phyloP scores from a whole-genome alignment of 2,329 filamentous ascomycete species.

The Exophiala alcalophila region DNA sequence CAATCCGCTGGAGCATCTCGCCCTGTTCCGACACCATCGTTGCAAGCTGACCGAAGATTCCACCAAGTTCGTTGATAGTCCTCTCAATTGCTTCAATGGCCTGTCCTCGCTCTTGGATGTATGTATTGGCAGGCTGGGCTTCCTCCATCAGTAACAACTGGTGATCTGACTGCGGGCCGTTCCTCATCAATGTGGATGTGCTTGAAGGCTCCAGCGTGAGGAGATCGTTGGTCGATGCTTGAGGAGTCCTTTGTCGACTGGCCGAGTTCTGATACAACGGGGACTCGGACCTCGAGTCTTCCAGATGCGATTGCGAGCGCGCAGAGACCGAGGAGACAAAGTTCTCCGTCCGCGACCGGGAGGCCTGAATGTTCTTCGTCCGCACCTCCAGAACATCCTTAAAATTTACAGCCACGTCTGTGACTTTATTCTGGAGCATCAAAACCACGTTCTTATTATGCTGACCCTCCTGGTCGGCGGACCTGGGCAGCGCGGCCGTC shows the following conservation, averaged over 20 bases:
- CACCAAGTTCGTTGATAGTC: constrained; percentile 86
- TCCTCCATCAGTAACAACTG: constrained; percentile 92
- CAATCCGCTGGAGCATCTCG: constrained; percentile 87
- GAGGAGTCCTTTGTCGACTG: constrained; percentile 57
- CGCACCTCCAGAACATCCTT: constrained; percentile 95
- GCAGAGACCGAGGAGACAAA: constrained; percentile 89
- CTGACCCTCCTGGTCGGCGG: constrained; percentile 75
- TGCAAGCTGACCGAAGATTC: constrained; percentile 90
- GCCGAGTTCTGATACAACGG: constrained; percentile 79
- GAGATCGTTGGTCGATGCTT: constrained; percentile 61
- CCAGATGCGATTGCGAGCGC: constrained; percentile 62
- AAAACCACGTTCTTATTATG: constrained; percentile 83
- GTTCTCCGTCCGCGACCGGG: constrained; percentile 86
- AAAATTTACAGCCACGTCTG: constrained; percentile 91
- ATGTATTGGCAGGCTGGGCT: constrained; percentile 77
- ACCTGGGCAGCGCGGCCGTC: constrained; percentile 46
- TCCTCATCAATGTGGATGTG: constrained; percentile 46
- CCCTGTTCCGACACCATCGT: constrained; percentile 97
- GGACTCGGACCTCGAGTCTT: constrained; percentile 71
- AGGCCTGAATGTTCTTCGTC: constrained; percentile 97
- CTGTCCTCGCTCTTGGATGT: constrained; percentile 90
- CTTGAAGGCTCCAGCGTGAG: constrained; percentile 73
- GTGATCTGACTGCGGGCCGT: constrained; percentile 67
- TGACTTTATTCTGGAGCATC: constrained; percentile 39
- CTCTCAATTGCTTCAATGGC: constrained; percentile 96